Evolutionary conservation across 805 yeast genomes (phyloP), one percentile per base, ranked within the genome.

Genomic region (Gaillardinia entomophila): DNA sequence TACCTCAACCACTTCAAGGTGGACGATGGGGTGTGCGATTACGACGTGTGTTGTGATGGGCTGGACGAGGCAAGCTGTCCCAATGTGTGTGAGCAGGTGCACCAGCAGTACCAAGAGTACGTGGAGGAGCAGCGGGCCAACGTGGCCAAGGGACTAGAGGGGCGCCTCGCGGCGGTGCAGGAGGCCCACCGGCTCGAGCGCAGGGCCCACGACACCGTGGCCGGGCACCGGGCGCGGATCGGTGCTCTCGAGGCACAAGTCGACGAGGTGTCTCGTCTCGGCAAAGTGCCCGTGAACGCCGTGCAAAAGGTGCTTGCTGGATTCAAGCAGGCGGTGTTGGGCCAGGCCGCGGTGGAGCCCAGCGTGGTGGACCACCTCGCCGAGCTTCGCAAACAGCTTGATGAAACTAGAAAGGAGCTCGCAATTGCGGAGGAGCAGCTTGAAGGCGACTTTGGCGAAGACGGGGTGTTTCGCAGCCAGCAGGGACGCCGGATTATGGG

Each of bases 11-110:
- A 79, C 6, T 75, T 65, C 46, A 71, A 78, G 37, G 83, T 92
- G 12, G 77, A 81, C 46, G 98, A 92, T 57, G 97, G 97, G 0
- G 78, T 81, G 2, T 92, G 98, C 61, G 98, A 92, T 53, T 84
- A 82, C 53, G 82, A 79, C 13, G 33, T 68, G 8, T 92, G 98
- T 57, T 92, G 98, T 58, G 98, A 92, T 59, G 97, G 98, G 6
- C 73, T 87, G 1, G 98, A 92, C 57, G 98, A 92, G 54, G 54
- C 60, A 33, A n/a, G 44, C 17, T 87, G 95, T 52, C 72, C 75
- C 4, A 64, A 74, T 42, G 63, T 57, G 24, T 83, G 92, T 49
- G 49, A 46, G 1, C 70, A 71, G 36, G 71, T 82, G 34, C 62
- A 66, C 16, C 48, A 46, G 1, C 70, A 61, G 32, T 68, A 66